Evolutionary conservation across 2,329 filamentous ascomycete genomes (phyloP), one percentile per base, ranked within the genome.

Genomic region (Karstenula rhodostoma): DNA sequence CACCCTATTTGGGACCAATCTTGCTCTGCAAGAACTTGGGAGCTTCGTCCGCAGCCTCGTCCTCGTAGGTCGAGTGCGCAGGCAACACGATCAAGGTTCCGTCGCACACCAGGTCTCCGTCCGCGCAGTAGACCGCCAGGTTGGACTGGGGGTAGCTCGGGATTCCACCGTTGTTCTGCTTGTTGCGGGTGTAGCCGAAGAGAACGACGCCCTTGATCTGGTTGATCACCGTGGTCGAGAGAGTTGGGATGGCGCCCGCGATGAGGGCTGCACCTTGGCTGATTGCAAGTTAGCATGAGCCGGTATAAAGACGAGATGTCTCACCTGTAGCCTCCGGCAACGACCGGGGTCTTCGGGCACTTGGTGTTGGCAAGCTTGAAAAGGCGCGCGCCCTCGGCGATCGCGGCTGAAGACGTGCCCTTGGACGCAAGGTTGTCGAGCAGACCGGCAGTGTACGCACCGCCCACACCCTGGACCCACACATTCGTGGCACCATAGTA

Each of bases 211-310:
- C 78, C n/a, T 74, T 74, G 57, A 80, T 68, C 29, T 71, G 68
- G 29, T 67, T 54, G 55, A 70, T 69, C 22, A 78, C 67, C 1
- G 63, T 60, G 15, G 65, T 32, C 15, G 64, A 63, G 8, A 77
- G 68, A 10, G 67, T 65, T 19, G 70, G 63, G 49, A 80, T 69
- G 0, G 78, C 69, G 13, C 68, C 72, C 2, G 76, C 75, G 29
- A 78, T 78, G 35, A 80, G 67, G 13, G 78, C 78, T 4, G 76
- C 71, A 42, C 79, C 78, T 71, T 81, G 79, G 48, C 73, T 78
- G 47, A 19, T 10, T 17, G 32, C 15, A 32, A n/a, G 4, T 56
- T 29, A 52, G 53, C 29, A 33, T 13, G 15, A 25, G 5, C 23
- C 17, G 29, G 29, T 6, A 40, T 17, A 29, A 15, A n/a, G 29